Evolutionary conservation across 163 green algal species (phyloP), one percentile per base, ranked within the genome.

Genomic region (Trebouxia gelatinosa): DNA sequence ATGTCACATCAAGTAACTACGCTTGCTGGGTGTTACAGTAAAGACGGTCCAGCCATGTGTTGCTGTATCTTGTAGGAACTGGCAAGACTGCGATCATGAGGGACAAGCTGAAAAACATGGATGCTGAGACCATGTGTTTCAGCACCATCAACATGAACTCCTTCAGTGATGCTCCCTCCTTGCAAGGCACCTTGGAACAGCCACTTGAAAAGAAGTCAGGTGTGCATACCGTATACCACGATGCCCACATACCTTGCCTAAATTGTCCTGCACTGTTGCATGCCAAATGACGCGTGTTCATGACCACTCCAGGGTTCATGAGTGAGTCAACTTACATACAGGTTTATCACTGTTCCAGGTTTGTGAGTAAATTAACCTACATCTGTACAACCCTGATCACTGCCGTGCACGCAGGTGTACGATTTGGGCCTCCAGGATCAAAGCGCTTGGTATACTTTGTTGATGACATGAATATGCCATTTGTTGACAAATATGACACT

Each of bases 401-500:
- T n/a, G n/a, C n/a, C 26, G 48, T 23, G 48, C 19, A 2, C 74
- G 72, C 83, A 87, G 88, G 88, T 37, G 76, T 93, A 74, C 85
- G 93, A 26, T 98, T 90, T 83, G 94, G 93, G 26, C 92, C 94
- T 6, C 90, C 93, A 23, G 94, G 94, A 21, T 85, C 80, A 21
- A 85, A 84, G 39, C 85, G 87, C 32, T 84, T 97, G 38, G 87
- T 97, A 3, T 97, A 95, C 86, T 97, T 97, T 78, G 83, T 98
- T 16, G 94, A 98, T 77, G 90, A 96, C 86, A 90, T 95, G 80
- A 97, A 97, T 85, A 96, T 97, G 93, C 92, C 94, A 0, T 91
- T 88, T 58, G 87, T 94, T 9, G 94, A 98, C 90, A 97, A 97
- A 86, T 98, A 98, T 74, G 93, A 97, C 85, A 98, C 94, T 11